Conservation (phyloP, 345 rosid species). For the Jatropha curcas region DNA sequence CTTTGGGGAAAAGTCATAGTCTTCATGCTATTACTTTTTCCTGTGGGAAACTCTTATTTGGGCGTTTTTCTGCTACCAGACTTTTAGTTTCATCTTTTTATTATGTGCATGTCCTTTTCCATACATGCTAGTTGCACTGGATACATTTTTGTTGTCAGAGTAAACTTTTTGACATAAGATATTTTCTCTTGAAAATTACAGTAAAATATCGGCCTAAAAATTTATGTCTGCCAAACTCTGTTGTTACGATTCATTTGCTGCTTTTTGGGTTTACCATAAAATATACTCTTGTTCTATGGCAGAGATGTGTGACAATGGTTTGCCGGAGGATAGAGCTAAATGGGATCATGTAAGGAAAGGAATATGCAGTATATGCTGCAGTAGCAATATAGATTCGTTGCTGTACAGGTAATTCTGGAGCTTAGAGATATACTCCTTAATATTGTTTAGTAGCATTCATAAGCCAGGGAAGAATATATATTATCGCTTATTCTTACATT, state of each 20-base stretch:
- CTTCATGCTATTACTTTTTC: neutral
- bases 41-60: neutral
- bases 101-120: neutral
- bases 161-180: neutral
- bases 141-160: neutral
- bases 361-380: conserved; percentile 71
- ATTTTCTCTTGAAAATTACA: neutral
- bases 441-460: neutral
- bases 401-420: conserved; percentile 67
- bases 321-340: conserved; percentile 47
- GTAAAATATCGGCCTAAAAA: neutral
- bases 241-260: neutral
- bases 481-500: neutral
- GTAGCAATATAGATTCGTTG: conserved; percentile 69
- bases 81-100: neutral
- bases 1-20: neutral
- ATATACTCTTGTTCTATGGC: conserved; percentile 20
- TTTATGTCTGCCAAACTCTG: neutral
- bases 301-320: conserved; percentile 46
- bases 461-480: neutral
- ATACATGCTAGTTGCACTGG: neutral
- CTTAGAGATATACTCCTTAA: neutral
- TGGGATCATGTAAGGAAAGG: conserved; percentile 89
- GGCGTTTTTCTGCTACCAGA: neutral
- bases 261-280: conserved; percentile 2